These are phyloP conservation scores for Boletus vermiculosoides DNA, from an alignment of 768 basidiomycete species.

Conservation along the genomic window DNA sequence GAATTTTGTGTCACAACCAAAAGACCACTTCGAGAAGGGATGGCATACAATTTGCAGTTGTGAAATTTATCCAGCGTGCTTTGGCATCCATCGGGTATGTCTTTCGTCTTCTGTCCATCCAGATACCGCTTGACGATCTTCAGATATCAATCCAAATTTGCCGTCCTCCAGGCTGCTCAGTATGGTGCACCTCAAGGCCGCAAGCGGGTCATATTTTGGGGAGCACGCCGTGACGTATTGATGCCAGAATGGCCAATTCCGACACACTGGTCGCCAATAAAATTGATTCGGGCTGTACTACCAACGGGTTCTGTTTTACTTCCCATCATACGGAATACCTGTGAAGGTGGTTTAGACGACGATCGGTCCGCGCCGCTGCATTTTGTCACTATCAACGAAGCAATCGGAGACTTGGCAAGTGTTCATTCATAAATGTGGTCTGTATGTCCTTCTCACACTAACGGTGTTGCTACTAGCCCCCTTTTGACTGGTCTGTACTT, in stretches of 20 bases:
- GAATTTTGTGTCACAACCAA: constrained; percentile 53
- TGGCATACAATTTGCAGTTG: constrained; percentile 51
- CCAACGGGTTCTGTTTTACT: constrained; percentile 43
- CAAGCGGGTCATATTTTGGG: constrained; percentile 66
- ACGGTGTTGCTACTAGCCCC: constrained; percentile 40
- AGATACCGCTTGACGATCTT: neutral
- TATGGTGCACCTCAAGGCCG: constrained; percentile 75
- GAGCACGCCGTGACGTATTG: constrained; percentile 52
- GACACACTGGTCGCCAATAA: constrained; percentile 47
- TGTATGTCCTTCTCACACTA: constrained; percentile 4
- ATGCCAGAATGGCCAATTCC: constrained; percentile 67
- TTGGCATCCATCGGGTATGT: constrained; percentile 64
- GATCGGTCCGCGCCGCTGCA: constrained; percentile 58
- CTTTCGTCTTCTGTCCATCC: neutral
- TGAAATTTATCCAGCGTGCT: constrained; percentile 63
- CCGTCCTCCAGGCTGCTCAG: constrained; percentile 65
- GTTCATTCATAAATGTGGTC: constrained; percentile 6
- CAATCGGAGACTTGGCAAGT: constrained; percentile 68
- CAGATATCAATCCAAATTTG: constrained; percentile 62
- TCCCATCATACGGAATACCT: constrained; percentile 45
- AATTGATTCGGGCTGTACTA: constrained; percentile 37
- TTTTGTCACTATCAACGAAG: constrained; percentile 59
- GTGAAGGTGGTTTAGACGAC: constrained; percentile 25
- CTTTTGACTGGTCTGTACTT: constrained; percentile 62
- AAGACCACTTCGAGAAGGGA: constrained; percentile 38